Base-by-base conservation (phyloP, 495 filamentous ascomycete genomes). In the Trichoderma virens region DNA sequence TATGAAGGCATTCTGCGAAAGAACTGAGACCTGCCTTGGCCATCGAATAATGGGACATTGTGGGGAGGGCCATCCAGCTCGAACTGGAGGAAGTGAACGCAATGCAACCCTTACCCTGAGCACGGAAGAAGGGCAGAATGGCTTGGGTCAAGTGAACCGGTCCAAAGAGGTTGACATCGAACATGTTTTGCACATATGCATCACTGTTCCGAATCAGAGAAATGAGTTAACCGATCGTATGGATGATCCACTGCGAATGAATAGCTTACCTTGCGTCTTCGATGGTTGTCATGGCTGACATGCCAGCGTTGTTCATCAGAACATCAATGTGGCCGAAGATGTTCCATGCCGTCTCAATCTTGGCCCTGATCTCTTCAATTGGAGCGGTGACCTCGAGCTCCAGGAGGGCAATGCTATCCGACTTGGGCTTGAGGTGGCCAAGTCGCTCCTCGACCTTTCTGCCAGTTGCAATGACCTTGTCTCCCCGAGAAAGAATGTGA, bases 21-120 rank as follows among this genome's bases (percentile, higher is more conserved):
- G 70, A 67, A 47, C 77, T 77, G 41, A 83, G 67, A 2, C 79
- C 81, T 0, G 79, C 75, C 64, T 83, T 83, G 8, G 70, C 72
- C 2, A 75, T 68, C n/a, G 71, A 74, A 62, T 83, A 84, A 56
- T 76, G 64, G 0, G 75, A 70, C 65, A 70, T 66, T n/a, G 67
- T 67, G 0, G 68, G 67, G 1, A 74, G 75, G 0, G 82, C 78
- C 11, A 79, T 74, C 9, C 80, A 79, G 5, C 72, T 71, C 1
- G 80, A 77, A 47, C 78, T 76, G 45, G 65, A 67, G 13, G 66
- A 67, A 13, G 68, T 73, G 56, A 69, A 74, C 11, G 68, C 71
- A 9, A 67, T 62, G 8, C 61, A 41, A 41, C 62, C 65, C 38
- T 32, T 20, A n/a, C 65, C 65, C 1, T 64, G 67, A 7, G 61